Evolutionary conservation across 768 basidiomycete genomes (phyloP).

Genomic region (Lactarius indigo): DNA sequence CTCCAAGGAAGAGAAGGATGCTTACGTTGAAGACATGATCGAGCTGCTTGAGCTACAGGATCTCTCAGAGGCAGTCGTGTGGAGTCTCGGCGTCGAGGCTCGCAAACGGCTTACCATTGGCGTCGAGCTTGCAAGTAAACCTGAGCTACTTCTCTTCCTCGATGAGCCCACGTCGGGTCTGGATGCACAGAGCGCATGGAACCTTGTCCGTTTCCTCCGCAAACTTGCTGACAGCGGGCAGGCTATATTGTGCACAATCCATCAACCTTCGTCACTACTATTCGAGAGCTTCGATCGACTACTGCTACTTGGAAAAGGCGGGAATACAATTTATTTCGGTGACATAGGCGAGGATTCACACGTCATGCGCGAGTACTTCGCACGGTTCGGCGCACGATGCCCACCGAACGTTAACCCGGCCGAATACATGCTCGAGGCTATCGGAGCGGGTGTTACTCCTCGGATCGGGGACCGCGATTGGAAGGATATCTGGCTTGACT

Average conservation of each 20-base stretch:
- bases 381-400: constrained; percentile 67
- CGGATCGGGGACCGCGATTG: constrained; percentile 79
- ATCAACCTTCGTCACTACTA: constrained; percentile 81
- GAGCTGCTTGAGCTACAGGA: constrained; percentile 83
- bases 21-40: constrained; percentile 80
- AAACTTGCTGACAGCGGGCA: constrained; percentile 86
- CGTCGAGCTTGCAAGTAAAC: constrained; percentile 88
- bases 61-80: constrained; percentile 78
- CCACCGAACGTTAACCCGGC: constrained; percentile 77
- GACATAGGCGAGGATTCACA: constrained; percentile 77
- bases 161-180: constrained; percentile 54
- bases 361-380: constrained; percentile 74
- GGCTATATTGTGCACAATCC: constrained; percentile 88
- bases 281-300: constrained; percentile 85
- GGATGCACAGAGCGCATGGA: constrained; percentile 74
- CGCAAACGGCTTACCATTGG: constrained; percentile 89
- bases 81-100: constrained; percentile 64
- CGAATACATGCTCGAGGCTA: constrained; percentile 77
- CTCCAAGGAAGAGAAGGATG: constrained; percentile 69
- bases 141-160: constrained; percentile 70
- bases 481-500: constrained; percentile 82
- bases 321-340: constrained; percentile 91
- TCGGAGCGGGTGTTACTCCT: constrained; percentile 77
- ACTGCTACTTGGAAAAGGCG: constrained; percentile 70
- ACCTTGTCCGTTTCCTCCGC: constrained; percentile 75